Evolutionary conservation across 2,329 filamentous ascomycete species (phyloP).

Genomic region (Xylaria polymorpha): DNA sequence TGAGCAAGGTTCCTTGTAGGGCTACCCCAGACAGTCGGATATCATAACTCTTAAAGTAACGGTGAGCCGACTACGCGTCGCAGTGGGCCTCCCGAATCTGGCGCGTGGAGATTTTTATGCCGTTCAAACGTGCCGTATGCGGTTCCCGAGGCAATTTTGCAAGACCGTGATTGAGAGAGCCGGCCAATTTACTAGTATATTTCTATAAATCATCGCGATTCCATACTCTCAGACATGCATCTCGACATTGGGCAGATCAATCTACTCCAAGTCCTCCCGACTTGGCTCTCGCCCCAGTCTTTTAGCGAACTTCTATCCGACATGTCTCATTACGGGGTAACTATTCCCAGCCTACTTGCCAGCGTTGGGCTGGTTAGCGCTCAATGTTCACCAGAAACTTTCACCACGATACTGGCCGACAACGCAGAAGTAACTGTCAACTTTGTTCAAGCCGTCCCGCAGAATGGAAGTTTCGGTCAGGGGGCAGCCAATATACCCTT

Average conservation of each 20-base stretch:
- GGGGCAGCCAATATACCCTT: conserved; percentile 39
- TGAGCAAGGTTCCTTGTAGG: background rate
- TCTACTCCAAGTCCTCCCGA: background rate
- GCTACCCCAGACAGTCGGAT: background rate
- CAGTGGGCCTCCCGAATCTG: conserved; percentile 12
- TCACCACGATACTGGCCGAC: conserved; percentile 41
- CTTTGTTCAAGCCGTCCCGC: conserved; percentile 43
- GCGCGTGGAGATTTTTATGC: conserved; percentile 3
- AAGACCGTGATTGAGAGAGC: background rate
- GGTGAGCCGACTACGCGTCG: background rate
- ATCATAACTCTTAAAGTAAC: background rate
- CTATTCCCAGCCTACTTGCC: conserved; percentile 33
- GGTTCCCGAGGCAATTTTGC: conserved; percentile 3
- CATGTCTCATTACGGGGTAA: conserved; percentile 34
- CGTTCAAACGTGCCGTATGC: conserved; percentile 7
- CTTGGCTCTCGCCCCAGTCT: background rate
- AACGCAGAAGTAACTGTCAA: conserved; percentile 43
- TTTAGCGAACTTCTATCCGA: background rate
- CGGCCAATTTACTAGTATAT: background rate
- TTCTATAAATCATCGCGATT: conserved; percentile 14
- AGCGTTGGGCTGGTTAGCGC: conserved; percentile 30
- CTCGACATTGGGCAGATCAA: background rate
- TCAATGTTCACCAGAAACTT: conserved; percentile 43
- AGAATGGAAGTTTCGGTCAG: conserved; percentile 45
- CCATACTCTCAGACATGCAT: background rate